Conservation (phyloP, 495 filamentous ascomycete genomes). For the Aspergillus carlsbadensis region DNA sequence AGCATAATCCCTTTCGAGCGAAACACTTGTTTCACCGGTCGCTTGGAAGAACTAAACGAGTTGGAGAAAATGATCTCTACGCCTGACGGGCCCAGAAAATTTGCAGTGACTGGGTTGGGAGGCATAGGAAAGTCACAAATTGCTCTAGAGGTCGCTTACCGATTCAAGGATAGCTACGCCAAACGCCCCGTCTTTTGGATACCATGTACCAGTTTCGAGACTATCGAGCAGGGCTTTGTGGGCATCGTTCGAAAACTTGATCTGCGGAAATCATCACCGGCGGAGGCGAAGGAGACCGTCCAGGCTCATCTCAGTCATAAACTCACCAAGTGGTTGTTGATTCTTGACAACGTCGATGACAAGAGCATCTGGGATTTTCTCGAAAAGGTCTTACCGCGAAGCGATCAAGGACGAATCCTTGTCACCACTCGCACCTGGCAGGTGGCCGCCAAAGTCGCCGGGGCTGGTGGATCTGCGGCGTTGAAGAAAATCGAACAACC, state of each 20-base stretch:
- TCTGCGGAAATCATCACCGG: neutral
- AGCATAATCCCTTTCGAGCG: constrained; percentile 23
- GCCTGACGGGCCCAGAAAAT: constrained; percentile 9
- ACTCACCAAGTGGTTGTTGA: neutral
- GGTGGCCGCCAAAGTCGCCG: too few species aligned
- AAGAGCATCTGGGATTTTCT: neutral
- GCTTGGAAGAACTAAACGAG: constrained; percentile 19
- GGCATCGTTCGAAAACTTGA: neutral
- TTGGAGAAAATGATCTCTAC: constrained; percentile 1
- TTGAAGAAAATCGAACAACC: too few species aligned
- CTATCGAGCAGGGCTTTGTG: neutral
- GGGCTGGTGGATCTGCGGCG: neutral
- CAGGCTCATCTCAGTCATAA: neutral
- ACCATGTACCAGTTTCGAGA: neutral
- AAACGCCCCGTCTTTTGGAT: constrained; percentile 5
- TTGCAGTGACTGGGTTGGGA: constrained; percentile 34
- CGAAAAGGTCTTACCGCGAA: neutral
- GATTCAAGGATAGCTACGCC: constrained; percentile 27
- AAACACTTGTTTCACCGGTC: constrained; percentile 19
- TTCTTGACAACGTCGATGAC: constrained; percentile 2
- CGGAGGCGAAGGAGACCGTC: neutral
- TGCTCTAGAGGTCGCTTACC: constrained; percentile 33
- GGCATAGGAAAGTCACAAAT: constrained; percentile 46
- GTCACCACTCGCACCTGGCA: neutral
- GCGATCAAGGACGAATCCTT: neutral